Percentiles rank a stretch among this genome's conserved stretches.
Conservation (phyloP, 1,284 basidiomycete species). For the Trametes hirsuta region DNA sequence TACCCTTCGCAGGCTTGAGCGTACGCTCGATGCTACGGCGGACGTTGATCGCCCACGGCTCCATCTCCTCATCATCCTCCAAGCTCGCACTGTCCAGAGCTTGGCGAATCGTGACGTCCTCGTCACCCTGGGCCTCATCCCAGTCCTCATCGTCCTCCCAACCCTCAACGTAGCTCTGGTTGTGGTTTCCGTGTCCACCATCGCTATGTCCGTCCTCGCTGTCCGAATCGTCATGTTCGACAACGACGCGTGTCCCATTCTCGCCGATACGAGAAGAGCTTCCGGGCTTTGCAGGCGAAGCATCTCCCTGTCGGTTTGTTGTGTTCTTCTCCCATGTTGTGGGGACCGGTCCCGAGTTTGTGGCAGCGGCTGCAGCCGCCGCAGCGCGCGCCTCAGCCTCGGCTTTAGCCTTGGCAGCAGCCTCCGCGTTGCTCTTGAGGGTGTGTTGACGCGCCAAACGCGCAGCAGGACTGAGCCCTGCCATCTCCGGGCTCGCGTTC, state of each 20-base stretch:
- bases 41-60: slow-evolving; percentile 72
- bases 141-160: slow-evolving; percentile 75
- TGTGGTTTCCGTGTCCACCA: slow-evolving; percentile 54
- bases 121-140: slow-evolving; percentile 68
- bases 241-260: slow-evolving; percentile 67
- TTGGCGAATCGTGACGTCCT: slow-evolving; percentile 76
- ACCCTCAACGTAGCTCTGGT: slow-evolving; percentile 50
- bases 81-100: slow-evolving; percentile 48
- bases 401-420: slow-evolving; percentile 70
- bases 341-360: slow-evolving; percentile 50
- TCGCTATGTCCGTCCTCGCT: slow-evolving; percentile 43
- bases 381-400: slow-evolving; percentile 49
- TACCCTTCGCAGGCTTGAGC: slow-evolving; percentile 77
- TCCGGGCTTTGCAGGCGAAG: slow-evolving; percentile 46
- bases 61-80: slow-evolving; percentile 64
- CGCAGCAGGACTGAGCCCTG: slow-evolving; percentile 90
- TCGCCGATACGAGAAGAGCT: slow-evolving; percentile 55
- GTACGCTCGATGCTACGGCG: slow-evolving; percentile 68
- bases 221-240: slow-evolving; percentile 69
- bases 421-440: slow-evolving; percentile 82
- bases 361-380: slow-evolving; percentile 32
- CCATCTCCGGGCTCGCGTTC: slow-evolving; percentile 53
- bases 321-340: slow-evolving; percentile 83
- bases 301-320: slow-evolving; percentile 50
- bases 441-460: slow-evolving; percentile 91